Conservation (phyloP, 2,329 filamentous ascomycete genomes). For the Aspergillus fumigatiaffinis region DNA sequence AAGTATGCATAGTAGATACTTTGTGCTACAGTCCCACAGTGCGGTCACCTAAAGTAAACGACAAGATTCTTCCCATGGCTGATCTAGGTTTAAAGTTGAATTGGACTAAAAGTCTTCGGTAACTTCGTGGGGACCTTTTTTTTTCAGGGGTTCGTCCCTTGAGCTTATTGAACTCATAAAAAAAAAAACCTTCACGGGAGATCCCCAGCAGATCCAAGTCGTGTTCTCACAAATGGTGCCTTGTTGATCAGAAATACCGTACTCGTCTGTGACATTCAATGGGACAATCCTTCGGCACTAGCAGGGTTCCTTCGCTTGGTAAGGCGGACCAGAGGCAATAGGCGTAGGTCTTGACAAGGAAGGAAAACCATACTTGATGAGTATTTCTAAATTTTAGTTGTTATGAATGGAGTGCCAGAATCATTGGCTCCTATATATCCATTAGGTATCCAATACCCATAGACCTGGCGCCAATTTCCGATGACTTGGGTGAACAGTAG, state of each 20-base stretch:
- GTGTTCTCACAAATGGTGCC: neutral
- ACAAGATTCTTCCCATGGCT: neutral
- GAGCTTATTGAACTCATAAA: slow-evolving; percentile 11
- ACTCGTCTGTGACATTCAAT: neutral
- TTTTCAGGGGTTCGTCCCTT: slow-evolving; percentile 21
- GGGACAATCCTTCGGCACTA: neutral
- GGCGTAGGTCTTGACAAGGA: neutral
- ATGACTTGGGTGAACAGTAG: slow-evolving; percentile 26
- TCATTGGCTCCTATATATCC: neutral
- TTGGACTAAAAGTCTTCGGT: slow-evolving; percentile 17
- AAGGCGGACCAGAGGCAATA: neutral
- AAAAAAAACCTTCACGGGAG: slow-evolving; percentile 32
- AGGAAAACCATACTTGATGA: neutral
- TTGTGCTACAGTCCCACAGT: neutral
- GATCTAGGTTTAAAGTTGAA: slow-evolving; percentile 17
- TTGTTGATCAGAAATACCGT: neutral
- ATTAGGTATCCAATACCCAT: neutral
- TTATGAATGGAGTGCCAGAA: neutral
- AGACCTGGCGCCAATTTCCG: slow-evolving; percentile 17
- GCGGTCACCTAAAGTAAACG: neutral
- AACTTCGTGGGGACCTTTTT: slow-evolving; percentile 16
- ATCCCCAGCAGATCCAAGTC: slow-evolving; percentile 33
- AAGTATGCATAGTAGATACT: neutral
- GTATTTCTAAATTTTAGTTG: neutral
- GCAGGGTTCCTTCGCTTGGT: neutral